Percentiles rank a stretch among this genome's conserved stretches.
phyloP scores from a whole-genome alignment of 306 rosid species.

The Myrica gale region DNA sequence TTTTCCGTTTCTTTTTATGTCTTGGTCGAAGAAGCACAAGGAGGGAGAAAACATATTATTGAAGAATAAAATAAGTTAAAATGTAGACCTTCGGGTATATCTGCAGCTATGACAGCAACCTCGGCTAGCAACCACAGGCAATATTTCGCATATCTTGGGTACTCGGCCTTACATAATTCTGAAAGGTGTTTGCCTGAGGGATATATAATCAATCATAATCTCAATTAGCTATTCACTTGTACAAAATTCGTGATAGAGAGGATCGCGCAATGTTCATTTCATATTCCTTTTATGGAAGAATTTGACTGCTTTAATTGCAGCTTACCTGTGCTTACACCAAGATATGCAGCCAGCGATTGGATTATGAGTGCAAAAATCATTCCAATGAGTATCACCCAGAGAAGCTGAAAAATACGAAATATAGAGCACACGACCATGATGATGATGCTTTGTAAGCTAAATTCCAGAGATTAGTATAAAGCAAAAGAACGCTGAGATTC shows the following conservation, averaged over 20 bases:
- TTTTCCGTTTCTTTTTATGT: no score
- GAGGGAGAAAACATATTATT: no score
- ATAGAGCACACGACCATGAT: background rate
- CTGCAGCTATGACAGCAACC: conserved; percentile 82
- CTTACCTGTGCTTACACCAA: conserved; percentile 75
- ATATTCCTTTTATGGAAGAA: background rate
- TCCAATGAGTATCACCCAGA: conserved; percentile 85
- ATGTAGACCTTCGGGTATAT: conserved; percentile 75
- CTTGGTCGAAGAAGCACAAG: no score
- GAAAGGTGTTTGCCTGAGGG: conserved; percentile 76
- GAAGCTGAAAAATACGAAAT: conserved; percentile 46
- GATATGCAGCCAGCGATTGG: conserved; percentile 87
- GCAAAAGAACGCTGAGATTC: no score
- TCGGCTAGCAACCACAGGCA: conserved; percentile 66
- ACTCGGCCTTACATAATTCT: conserved; percentile 73
- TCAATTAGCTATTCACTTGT: background rate
- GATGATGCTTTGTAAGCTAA: no score
- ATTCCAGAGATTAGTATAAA: no score
- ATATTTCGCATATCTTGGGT: conserved; percentile 62
- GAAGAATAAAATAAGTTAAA: background rate
- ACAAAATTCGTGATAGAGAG: background rate
- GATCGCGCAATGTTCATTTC: no score
- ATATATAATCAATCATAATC: background rate
- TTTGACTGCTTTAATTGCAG: background rate
- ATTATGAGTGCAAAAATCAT: conserved; percentile 75